Percentiles rank a stretch among this genome's conserved stretches.
Evolutionary conservation across 441 rosid genomes (phyloP).

Genomic region (Raphanus hybrid): DNA sequence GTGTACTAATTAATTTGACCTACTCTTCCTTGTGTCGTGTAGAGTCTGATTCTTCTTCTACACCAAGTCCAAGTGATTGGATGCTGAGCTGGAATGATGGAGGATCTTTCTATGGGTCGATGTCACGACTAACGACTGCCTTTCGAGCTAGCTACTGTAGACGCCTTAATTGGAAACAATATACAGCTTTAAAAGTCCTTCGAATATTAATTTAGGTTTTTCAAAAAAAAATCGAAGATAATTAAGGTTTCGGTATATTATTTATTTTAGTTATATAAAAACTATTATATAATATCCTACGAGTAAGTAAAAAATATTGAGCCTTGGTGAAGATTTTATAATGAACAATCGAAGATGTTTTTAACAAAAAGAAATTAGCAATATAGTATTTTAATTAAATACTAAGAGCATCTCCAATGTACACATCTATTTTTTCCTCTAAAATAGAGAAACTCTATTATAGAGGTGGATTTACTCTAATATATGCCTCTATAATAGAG

Average conservation of each 20-base stretch:
- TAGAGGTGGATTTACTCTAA: too few relatives aligned
- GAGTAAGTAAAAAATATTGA: neutral
- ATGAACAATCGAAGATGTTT: neutral
- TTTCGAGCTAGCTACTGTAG: neutral
- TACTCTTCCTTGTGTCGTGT: slow-evolving; percentile 22
- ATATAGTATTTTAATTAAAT: neutral
- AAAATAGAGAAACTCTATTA: too few relatives aligned
- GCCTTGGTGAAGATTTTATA: neutral
- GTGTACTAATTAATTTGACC: slow-evolving; percentile 21
- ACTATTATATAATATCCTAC: neutral
- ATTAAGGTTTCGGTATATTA: neutral
- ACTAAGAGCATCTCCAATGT: too few relatives aligned
- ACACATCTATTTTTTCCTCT: too few relatives aligned
- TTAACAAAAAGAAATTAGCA: neutral
- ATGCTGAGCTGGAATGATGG: neutral
- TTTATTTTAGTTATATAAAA: neutral
- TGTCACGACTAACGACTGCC: slow-evolving; percentile 3
- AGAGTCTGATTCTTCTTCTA: slow-evolving; percentile 18
- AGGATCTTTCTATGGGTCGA: neutral
- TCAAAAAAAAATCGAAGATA: too few relatives aligned
- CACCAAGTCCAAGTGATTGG: slow-evolving; percentile 4
- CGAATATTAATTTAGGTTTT: too few relatives aligned
- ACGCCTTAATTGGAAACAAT: neutral
- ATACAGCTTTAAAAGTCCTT: too few relatives aligned
- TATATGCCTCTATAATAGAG: too few relatives aligned